Conservation (phyloP, 2,329 filamentous ascomycete species). For the Juglanconis oblonga region DNA sequence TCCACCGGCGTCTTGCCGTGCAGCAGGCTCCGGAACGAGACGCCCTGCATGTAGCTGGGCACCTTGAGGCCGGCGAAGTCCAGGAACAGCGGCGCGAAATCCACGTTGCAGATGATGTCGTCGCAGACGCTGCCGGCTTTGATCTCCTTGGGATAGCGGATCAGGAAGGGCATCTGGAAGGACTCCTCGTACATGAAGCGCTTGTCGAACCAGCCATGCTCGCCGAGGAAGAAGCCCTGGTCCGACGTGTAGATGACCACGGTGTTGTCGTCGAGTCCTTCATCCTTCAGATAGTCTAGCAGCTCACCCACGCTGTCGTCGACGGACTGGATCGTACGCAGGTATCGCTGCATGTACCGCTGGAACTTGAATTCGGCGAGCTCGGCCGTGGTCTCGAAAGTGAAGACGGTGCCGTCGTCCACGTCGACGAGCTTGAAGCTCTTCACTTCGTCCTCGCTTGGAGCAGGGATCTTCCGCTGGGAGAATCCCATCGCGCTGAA, state of each 20-base stretch:
- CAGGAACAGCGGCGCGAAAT: constrained; percentile 50
- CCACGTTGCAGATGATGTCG: constrained; percentile 52
- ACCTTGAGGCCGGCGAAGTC: constrained; percentile 38
- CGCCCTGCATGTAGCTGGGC: constrained; percentile 52
- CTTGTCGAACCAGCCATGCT: constrained; percentile 58
- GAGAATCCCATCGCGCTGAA: constrained; percentile 19
- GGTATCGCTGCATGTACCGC: constrained; percentile 54
- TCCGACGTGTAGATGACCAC: constrained; percentile 53
- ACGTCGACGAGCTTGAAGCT: constrained; percentile 40
- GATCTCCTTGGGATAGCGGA: constrained; percentile 43
- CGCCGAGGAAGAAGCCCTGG: constrained; percentile 55
- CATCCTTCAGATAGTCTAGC: constrained; percentile 42
- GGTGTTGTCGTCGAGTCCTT: constrained; percentile 42
- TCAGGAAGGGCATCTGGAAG: constrained; percentile 55
- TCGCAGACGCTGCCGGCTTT: constrained; percentile 35
- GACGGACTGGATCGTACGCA: constrained; percentile 49
- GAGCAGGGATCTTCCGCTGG: constrained; percentile 38
- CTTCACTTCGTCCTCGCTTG: constrained; percentile 20
- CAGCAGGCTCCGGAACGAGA: constrained; percentile 38
- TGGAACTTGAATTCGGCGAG: constrained; percentile 54
- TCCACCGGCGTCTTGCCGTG: constrained; percentile 34
- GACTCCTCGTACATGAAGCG: constrained; percentile 57
- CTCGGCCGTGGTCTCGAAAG: constrained; percentile 37
- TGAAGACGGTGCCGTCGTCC: constrained; percentile 43
- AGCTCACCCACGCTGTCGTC: constrained; percentile 51